Evolutionary conservation across 768 basidiomycete genomes (phyloP), one percentile per base, ranked within the genome.

Genomic region (Termitomyces sp.): DNA sequence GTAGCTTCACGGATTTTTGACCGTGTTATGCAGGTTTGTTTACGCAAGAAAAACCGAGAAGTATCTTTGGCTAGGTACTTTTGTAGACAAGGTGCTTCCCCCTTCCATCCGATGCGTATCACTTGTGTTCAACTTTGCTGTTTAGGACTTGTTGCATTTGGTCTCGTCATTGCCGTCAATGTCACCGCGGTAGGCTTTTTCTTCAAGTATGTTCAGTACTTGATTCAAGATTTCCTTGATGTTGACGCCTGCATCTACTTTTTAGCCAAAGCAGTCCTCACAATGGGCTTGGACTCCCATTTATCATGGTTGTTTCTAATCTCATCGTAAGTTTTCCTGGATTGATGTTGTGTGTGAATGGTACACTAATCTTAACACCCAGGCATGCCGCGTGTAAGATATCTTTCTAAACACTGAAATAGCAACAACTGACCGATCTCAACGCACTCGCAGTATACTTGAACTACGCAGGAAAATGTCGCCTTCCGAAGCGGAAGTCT

Each of bases 371-470:
- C 14, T 2, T 51, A n/a, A 51, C 8, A n/a, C 51, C 5, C 53
- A 74, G 73, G 73, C 74, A 10, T 74, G 72, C 57, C 62, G 72
- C 63, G 56, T 72, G 68, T 70, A 56, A 61, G 70, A 58, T 19
- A 30, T 51, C 19, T 10, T 53, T 41, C 9, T 14, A 3, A 49
- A 12, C 21, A 14, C 17, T 26, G 17, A 9, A 10, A 41, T 21
- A 34, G 5, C 38, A 30, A 41, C 14, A 21, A 28, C 34, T 55
- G 32, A 60, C 43, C 14, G 48, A 37, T 47, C 26, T 21, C 19
- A 21, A n/a, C 26, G 50, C 53, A 37, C 35, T 37, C 15, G 15
- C 15, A 77, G 75, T 54, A 71, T 77, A 35, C 64, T 77, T 1
- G 69, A 71, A 46, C 66, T 77, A n/a, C 72, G 74, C n/a, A 63